Conservation (phyloP, 1,139 yeast species). For the Kodamaea suecica region DNA sequence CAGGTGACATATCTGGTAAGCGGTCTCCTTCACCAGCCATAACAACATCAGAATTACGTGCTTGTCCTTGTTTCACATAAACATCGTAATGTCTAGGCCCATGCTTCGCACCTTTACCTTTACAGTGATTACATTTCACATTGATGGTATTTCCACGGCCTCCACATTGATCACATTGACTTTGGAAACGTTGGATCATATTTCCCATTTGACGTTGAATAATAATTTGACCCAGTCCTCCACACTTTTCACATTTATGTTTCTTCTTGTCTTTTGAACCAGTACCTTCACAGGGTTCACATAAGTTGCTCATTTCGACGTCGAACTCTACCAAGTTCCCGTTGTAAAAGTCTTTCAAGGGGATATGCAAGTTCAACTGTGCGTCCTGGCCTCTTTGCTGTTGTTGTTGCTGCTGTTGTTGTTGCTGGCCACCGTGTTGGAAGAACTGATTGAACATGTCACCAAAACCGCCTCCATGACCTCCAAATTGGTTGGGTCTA, state of each 20-base stretch:
- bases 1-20: constrained; percentile 76
- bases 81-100: constrained; percentile 58
- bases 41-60: constrained; percentile 56
- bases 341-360: constrained; percentile 62
- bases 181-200: constrained; percentile 82
- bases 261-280: constrained; percentile 79
- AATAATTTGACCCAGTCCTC: constrained; percentile 70
- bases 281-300: constrained; percentile 75
- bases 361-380: constrained; percentile 52
- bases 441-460: constrained; percentile 74
- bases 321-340: constrained; percentile 64
- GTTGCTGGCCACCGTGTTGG: constrained; percentile 54
- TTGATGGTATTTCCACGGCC: constrained; percentile 73
- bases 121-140: constrained; percentile 64
- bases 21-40: constrained; percentile 80
- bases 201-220: constrained; percentile 79
- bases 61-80: constrained; percentile 67
- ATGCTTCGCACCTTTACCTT: constrained; percentile 63
- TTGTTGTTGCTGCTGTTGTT: constrained; percentile 31
- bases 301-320: constrained; percentile 69
- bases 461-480: constrained; percentile 40
- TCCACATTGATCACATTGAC: constrained; percentile 72
- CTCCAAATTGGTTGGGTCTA: constrained; percentile 33
- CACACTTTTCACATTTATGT: constrained; percentile 63
- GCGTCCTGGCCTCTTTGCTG: constrained; percentile 60